Evolutionary conservation across 176 grass and related monocot species (phyloP).

Genomic region (Oryza glumipatula): DNA sequence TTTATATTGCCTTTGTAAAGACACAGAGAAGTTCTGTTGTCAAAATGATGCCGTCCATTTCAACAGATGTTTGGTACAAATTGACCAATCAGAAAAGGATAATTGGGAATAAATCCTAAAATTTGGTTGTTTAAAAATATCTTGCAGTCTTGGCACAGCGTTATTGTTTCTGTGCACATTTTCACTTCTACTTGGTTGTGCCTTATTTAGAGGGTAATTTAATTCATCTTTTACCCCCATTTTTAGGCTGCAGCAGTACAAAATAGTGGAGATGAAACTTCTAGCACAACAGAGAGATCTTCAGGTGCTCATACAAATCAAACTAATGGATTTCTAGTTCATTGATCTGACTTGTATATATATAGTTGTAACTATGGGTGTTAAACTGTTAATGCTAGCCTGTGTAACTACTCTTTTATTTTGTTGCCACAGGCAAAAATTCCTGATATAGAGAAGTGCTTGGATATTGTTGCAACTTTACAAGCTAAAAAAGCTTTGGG

Average conservation of each 20-base stretch:
- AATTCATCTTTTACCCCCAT: slow-evolving; percentile 6
- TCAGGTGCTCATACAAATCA: slow-evolving; percentile 58
- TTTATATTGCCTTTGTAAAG: neutral
- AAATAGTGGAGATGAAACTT: slow-evolving; percentile 99
- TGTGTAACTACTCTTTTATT: slow-evolving; percentile 20
- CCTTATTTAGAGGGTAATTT: slow-evolving; percentile 24
- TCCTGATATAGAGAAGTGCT: slow-evolving; percentile 95
- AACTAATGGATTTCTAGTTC: neutral
- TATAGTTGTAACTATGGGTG: slow-evolving; percentile 3
- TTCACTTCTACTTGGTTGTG: neutral
- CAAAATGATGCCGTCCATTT: neutral
- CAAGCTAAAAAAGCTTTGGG: slow-evolving; percentile 73
- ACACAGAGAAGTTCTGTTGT: neutral
- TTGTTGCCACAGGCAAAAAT: slow-evolving; percentile 85
- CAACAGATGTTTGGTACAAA: neutral
- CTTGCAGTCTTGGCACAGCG: neutral
- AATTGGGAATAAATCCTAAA: neutral
- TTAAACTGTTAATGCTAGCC: neutral
- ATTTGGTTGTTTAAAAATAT: neutral
- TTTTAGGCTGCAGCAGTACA: slow-evolving; percentile 87
- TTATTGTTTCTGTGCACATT: slow-evolving; percentile 9
- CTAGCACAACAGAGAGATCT: slow-evolving; percentile 97
- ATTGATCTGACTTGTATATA: neutral
- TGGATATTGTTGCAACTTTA: slow-evolving; percentile 78
- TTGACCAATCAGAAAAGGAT: neutral